Conservation (phyloP, 2,329 filamentous ascomycete genomes). For the Microdochium trichocladiopsis region DNA sequence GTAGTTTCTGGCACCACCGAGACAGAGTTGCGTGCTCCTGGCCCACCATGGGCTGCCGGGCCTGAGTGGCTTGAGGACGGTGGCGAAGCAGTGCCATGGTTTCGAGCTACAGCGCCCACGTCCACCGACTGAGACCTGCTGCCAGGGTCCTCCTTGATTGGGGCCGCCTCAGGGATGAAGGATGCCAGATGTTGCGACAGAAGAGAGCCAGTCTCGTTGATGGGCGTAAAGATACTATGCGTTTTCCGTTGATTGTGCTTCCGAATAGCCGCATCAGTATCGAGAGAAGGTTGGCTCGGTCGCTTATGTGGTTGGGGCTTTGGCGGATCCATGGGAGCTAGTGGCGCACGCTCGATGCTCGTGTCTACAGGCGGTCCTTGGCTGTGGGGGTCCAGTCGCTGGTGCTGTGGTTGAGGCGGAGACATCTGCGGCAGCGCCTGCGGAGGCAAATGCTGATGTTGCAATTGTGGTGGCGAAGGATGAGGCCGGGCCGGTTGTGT, state of each 20-base stretch:
- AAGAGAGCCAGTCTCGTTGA: slow-evolving; percentile 86
- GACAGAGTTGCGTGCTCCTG: slow-evolving; percentile 42
- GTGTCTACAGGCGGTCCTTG: neutral
- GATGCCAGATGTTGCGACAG: slow-evolving; percentile 75
- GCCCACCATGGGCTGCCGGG: slow-evolving; percentile 28
- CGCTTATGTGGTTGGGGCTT: slow-evolving; percentile 39
- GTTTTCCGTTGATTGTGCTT: slow-evolving; percentile 70
- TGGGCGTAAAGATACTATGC: slow-evolving; percentile 94
- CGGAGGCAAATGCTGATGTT: slow-evolving; percentile 41
- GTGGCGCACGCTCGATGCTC: slow-evolving; percentile 31
- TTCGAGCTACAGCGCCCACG: slow-evolving; percentile 46
- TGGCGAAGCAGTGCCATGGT: slow-evolving; percentile 41
- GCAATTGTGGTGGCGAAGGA: slow-evolving; percentile 52
- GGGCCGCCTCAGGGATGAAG: slow-evolving; percentile 49
- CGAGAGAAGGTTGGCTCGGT: slow-evolving; percentile 37
- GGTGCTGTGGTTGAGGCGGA: slow-evolving; percentile 31
- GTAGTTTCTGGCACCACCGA: slow-evolving; percentile 58
- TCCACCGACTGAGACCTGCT: slow-evolving; percentile 60
- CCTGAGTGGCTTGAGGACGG: slow-evolving; percentile 44
- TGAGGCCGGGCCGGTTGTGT: slow-evolving; percentile 43
- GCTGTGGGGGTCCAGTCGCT: slow-evolving; percentile 21
- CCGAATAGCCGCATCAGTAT: slow-evolving; percentile 46
- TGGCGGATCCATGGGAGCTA: slow-evolving; percentile 43
- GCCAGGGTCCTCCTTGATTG: slow-evolving; percentile 27
- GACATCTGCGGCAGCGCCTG: slow-evolving; percentile 42